These are phyloP conservation scores for Agrocybe praecox DNA, from an alignment of 768 basidiomycete genomes.

Conservation along the genomic window DNA sequence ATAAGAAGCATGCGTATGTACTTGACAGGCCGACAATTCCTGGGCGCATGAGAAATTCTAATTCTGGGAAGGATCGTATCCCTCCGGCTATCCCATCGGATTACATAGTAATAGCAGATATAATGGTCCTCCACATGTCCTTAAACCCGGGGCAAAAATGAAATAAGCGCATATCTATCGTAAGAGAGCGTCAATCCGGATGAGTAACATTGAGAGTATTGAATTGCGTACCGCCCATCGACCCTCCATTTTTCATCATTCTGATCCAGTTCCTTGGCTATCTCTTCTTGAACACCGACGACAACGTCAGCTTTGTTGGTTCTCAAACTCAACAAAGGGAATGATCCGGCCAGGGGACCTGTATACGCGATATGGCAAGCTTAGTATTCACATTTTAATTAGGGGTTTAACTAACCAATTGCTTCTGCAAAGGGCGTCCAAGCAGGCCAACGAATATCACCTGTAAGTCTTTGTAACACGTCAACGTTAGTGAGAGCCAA, in stretches of 20 bases:
- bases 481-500: background rate
- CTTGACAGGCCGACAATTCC: too few relatives aligned
- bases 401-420: slow-evolving; percentile 49
- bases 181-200: background rate
- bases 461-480: slow-evolving; percentile 65
- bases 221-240: slow-evolving; percentile 67
- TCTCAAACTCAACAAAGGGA: slow-evolving; percentile 82
- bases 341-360: slow-evolving; percentile 80
- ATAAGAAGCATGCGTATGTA: too few relatives aligned
- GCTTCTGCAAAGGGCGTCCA: slow-evolving; percentile 76
- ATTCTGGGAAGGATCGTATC: background rate
- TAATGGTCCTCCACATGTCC: background rate
- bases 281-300: slow-evolving; percentile 73
- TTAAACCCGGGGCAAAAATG: slow-evolving; percentile 25
- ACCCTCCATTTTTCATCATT: slow-evolving; percentile 75
- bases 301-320: slow-evolving; percentile 97
- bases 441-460: slow-evolving; percentile 87
- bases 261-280: slow-evolving; percentile 68
- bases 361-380: slow-evolving; percentile 1
- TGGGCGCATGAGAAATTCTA: too few relatives aligned
- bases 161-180: slow-evolving; percentile 46
- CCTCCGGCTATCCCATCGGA: background rate
- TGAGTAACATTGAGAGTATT: background rate
- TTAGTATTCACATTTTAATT: background rate
- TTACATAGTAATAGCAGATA: background rate